A percentile compares a stretch with the other conserved stretches of the same genome.
phyloP scores from a whole-genome alignment of 176 grass and related monocot genomes.

The Triticum urartu region DNA sequence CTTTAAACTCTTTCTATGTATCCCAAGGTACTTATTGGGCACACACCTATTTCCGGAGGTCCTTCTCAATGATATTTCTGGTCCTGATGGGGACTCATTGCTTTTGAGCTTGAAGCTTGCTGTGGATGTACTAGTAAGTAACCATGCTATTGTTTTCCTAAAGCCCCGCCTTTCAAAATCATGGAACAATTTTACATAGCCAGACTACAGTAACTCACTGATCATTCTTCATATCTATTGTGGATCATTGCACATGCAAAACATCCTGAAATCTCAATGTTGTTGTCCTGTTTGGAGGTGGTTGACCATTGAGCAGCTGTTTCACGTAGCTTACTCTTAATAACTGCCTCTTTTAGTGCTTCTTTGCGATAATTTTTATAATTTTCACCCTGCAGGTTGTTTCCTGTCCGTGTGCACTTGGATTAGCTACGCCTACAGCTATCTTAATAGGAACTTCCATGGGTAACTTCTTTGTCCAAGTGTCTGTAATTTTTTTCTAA shows the following conservation, averaged over 20 bases:
- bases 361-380: neutral
- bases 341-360: neutral
- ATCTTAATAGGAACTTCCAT: slow-evolving; percentile 96
- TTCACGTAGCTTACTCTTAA: neutral
- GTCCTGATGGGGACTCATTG: slow-evolving; percentile 73
- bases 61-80: slow-evolving; percentile 94
- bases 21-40: slow-evolving; percentile 81
- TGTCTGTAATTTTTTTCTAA: slow-evolving; percentile 1
- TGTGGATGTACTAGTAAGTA: slow-evolving; percentile 91
- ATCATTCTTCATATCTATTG: neutral
- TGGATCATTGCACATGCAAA: neutral
- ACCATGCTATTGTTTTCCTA: neutral
- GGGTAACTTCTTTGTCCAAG: slow-evolving; percentile 48
- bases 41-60: slow-evolving; percentile 85
- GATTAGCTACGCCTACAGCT: slow-evolving; percentile 94
- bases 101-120: slow-evolving; percentile 96
- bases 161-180: neutral
- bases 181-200: neutral
- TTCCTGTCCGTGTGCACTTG: slow-evolving; percentile 96
- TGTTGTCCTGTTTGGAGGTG: neutral
- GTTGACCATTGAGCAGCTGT: slow-evolving; percentile 1
- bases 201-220: neutral
- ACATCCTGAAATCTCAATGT: slow-evolving; percentile 17
- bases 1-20: neutral
- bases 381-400: slow-evolving; percentile 64